These are phyloP conservation scores for Geotrichum restrictum DNA, from an alignment of 1,139 yeast species.

Conservation along the genomic window DNA sequence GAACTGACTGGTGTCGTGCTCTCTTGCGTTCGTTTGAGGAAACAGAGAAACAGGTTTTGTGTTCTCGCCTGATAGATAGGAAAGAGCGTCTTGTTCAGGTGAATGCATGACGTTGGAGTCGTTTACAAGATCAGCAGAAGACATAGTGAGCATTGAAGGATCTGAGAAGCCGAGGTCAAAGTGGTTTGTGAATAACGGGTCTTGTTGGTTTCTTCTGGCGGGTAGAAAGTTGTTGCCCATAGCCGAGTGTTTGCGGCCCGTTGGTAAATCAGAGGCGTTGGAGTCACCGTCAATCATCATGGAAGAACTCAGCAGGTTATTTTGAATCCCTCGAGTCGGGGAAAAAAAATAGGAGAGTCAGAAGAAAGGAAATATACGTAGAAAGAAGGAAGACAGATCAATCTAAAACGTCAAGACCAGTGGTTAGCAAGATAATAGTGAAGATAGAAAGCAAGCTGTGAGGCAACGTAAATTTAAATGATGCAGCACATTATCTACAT, in stretches of 20 bases:
- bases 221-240: background rate
- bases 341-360: background rate
- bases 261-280: background rate
- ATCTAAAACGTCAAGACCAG: too few species aligned
- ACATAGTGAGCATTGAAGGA: background rate
- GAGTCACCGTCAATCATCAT: background rate
- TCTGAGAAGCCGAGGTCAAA: background rate
- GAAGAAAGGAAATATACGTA: too few species aligned
- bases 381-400: too few species aligned
- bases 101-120: background rate
- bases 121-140: background rate
- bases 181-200: too few species aligned
- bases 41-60: background rate
- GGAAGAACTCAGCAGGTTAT: background rate
- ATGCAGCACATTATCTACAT: too few species aligned
- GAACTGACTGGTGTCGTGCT: conserved; percentile 8
- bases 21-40: background rate
- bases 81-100: background rate
- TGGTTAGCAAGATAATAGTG: too few species aligned
- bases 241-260: background rate
- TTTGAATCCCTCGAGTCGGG: conserved; percentile 1
- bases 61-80: conserved; percentile 1
- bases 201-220: background rate
- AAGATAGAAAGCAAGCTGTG: too few species aligned
- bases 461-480: too few species aligned